Percentiles rank a stretch among this genome's conserved stretches.
Evolutionary conservation across 768 basidiomycete genomes (phyloP).

Genomic region (Rossbeevera mucosa): DNA sequence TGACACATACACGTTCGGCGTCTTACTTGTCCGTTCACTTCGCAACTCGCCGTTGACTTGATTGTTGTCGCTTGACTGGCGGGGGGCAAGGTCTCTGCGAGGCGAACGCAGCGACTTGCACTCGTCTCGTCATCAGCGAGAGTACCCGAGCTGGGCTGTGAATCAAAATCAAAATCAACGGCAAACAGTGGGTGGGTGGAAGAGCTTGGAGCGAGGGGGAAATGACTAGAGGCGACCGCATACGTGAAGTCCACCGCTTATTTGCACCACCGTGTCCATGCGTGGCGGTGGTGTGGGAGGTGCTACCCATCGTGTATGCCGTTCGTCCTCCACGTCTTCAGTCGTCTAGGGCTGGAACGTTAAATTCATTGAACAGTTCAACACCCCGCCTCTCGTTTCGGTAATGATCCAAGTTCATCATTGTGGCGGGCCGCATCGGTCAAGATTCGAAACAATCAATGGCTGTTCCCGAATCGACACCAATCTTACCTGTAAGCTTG

Average conservation of each 20-base stretch:
- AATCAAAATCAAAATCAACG: conserved; percentile 9
- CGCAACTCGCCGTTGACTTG: background rate
- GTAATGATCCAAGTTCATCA: conserved; percentile 53
- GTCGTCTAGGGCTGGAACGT: conserved; percentile 32
- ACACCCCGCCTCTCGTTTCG: conserved; percentile 61
- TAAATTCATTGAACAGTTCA: conserved; percentile 56
- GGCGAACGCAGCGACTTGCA: conserved; percentile 14
- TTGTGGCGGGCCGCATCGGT: conserved; percentile 55
- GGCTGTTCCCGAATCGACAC: conserved; percentile 49
- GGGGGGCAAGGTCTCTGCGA: conserved; percentile 14
- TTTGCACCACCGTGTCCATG: conserved; percentile 1
- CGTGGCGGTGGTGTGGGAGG: conserved; percentile 4
- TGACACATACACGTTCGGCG: conserved; percentile 6
- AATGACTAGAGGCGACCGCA: background rate
- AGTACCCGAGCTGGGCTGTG: background rate
- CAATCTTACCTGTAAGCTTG: conserved; percentile 71
- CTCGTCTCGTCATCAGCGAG: background rate
- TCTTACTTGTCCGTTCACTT: conserved; percentile 11
- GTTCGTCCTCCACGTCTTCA: conserved; percentile 4
- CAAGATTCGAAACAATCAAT: conserved; percentile 45
- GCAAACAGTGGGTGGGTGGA: background rate
- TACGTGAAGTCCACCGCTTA: conserved; percentile 8
- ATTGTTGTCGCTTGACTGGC: background rate
- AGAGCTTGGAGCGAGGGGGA: background rate
- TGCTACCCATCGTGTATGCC: conserved; percentile 16